phyloP scores from a whole-genome alignment of 2,329 filamentous ascomycete species.

The Dactylella cylindrospora region DNA sequence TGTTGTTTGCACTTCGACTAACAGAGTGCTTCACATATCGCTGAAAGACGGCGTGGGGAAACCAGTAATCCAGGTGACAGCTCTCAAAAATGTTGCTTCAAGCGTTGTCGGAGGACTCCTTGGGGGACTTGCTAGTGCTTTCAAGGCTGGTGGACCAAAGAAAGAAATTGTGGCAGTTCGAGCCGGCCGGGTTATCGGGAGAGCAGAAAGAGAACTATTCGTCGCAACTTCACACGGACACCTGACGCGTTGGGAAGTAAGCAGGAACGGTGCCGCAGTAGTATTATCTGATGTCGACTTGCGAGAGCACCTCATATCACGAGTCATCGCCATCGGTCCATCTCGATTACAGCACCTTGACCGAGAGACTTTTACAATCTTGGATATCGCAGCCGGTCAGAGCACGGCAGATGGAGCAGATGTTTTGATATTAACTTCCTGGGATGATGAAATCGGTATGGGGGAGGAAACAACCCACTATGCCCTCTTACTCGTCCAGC shows the following conservation, averaged over 20 bases:
- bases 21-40: slow-evolving; percentile 81
- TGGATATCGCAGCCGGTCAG: slow-evolving; percentile 74
- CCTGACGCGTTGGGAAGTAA: slow-evolving; percentile 83
- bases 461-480: slow-evolving; percentile 64
- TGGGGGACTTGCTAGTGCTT: slow-evolving; percentile 73
- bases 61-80: slow-evolving; percentile 74
- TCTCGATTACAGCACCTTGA: slow-evolving; percentile 28
- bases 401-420: slow-evolving; percentile 46
- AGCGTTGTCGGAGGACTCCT: slow-evolving; percentile 52
- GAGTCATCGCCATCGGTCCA: slow-evolving; percentile 46
- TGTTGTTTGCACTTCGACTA: slow-evolving; percentile 78
- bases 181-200: slow-evolving; percentile 68
- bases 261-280: slow-evolving; percentile 80
- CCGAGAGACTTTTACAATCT: slow-evolving; percentile 63
- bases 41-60: slow-evolving; percentile 84
- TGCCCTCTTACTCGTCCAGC: slow-evolving; percentile 58
- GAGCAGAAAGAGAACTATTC: slow-evolving; percentile 82
- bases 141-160: slow-evolving; percentile 69
- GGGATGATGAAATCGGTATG: slow-evolving; percentile 52
- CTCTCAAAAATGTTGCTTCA: slow-evolving; percentile 65
- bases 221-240: slow-evolving; percentile 75
- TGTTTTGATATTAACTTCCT: slow-evolving; percentile 24
- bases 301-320: slow-evolving; percentile 62
- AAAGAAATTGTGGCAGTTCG: slow-evolving; percentile 79
- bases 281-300: slow-evolving; percentile 71